These are phyloP conservation scores for Shiraia bambusicola DNA, from an alignment of 2,329 filamentous ascomycete species.

Conservation along the genomic window DNA sequence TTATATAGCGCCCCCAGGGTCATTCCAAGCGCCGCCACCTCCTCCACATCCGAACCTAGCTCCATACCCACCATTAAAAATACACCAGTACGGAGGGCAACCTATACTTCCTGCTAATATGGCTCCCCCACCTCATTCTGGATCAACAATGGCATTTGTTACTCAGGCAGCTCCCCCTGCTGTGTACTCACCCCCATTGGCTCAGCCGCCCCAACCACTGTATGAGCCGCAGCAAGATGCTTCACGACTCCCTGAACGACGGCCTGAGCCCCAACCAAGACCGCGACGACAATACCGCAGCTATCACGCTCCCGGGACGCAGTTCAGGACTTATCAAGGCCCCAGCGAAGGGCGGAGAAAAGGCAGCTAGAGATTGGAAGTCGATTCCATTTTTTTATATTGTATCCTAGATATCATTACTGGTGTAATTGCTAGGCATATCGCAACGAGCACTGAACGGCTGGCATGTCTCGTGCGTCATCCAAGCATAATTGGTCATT, in stretches of 20 bases:
- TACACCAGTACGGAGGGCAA: conserved; percentile 44
- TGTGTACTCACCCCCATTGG: conserved; percentile 24
- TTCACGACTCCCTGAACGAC: conserved; percentile 11
- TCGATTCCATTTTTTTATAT: too few relatives aligned
- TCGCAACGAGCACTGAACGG: too few relatives aligned
- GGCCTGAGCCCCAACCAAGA: conserved; percentile 25
- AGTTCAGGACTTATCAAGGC: conserved; percentile 38
- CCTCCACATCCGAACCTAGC: conserved; percentile 21
- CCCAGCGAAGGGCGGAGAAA: conserved; percentile 28
- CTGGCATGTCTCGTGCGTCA: background rate
- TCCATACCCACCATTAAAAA: conserved; percentile 37
- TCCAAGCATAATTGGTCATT: background rate
- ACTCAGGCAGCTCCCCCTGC: conserved; percentile 12
- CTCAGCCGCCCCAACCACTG: conserved; percentile 17
- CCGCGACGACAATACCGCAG: conserved; percentile 34
- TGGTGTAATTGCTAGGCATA: too few relatives aligned
- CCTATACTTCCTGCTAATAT: conserved; percentile 44
- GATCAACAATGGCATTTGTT: conserved; percentile 15
- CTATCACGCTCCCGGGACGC: conserved; percentile 38
- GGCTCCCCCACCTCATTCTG: conserved; percentile 31
- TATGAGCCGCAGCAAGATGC: conserved; percentile 23
- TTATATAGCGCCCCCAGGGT: conserved; percentile 37
- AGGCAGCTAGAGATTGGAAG: conserved; percentile 20
- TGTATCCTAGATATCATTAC: too few relatives aligned
- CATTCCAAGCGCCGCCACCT: conserved; percentile 37